Base-by-base conservation (phyloP, 139 green algal genomes). In the Choricystis sp. region DNA sequence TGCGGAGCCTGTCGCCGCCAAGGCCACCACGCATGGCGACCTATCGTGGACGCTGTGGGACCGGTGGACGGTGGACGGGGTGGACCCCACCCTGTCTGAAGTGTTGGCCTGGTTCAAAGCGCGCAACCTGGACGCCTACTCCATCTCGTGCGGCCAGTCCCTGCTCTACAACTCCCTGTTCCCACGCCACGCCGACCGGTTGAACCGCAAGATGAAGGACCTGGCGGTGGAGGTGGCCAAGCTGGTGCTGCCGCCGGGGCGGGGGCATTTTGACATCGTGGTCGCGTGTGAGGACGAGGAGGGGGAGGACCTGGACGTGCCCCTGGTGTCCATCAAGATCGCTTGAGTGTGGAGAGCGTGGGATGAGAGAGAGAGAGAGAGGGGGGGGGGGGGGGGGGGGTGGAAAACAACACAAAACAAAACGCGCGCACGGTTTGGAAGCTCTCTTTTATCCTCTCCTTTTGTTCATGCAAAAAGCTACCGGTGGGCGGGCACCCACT, bases 151-250 rank as follows among this genome's bases (percentile, higher is more conserved):
- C 56, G 94, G 92, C 21, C 77, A 88, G 49, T 75, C 73, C 21
- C 81, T 99, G 63, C 69, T 99, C 28, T 99, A 96, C 78, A 99
- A 96, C 82, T 89, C 89, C 77, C 89, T 98, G 69, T 97, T 99
- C 78, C 89, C 91, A 52, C 95, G 90, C 70, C 94, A 99, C 82
- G 89, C 88, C 56, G 88, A 96, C 67, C 72, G 94, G 16, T 79
- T 98, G 20, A 67, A 65, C 59, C 87, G 88, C 66, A 88, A 86
- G 69, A 81, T 93, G 75, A 77, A 56, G 26, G 72, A 83, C 19
- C 66, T 95, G 52, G 79, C 89, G 29, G 20, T 66, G 28, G 83
- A 69, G 16, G 80, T 97, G 2, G 89, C 88, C 19, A 97, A 97
- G 80, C 74, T 89, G 59, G 72, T 83, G 19, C 80, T 99, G 57